phyloP scores from a whole-genome alignment of 2,329 filamentous ascomycete genomes.

The Metarhizium guizhouense region DNA sequence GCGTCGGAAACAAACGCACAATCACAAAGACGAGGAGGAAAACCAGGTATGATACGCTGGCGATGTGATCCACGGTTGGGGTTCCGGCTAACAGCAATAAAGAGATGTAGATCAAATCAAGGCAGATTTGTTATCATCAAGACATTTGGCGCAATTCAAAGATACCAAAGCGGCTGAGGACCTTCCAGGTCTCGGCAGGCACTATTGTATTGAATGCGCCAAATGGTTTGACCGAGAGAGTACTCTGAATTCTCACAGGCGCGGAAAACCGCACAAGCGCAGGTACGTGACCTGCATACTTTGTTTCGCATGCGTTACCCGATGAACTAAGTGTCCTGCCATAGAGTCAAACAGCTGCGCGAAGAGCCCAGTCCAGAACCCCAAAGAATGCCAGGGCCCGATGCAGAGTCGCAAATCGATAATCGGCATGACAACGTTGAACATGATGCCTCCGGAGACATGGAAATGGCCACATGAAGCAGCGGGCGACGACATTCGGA shows the following conservation, averaged over 20 bases:
- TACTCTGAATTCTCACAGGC: slow-evolving; percentile 66
- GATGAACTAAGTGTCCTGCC: background rate
- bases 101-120: slow-evolving; percentile 93
- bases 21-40: slow-evolving; percentile 67
- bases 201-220: slow-evolving; percentile 87
- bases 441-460: slow-evolving; percentile 14
- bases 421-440: slow-evolving; percentile 31
- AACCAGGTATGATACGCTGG: slow-evolving; percentile 43
- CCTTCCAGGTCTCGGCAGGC: slow-evolving; percentile 73
- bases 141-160: slow-evolving; percentile 73
- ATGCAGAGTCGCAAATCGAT: slow-evolving; percentile 61
- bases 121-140: slow-evolving; percentile 67
- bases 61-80: background rate
- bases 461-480: slow-evolving; percentile 22
- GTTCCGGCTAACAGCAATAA: background rate
- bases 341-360: slow-evolving; percentile 68
- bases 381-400: slow-evolving; percentile 78
- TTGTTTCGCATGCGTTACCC: background rate
- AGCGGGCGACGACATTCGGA: background rate
- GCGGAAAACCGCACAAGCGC: slow-evolving; percentile 90
- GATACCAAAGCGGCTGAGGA: slow-evolving; percentile 75
- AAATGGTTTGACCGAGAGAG: slow-evolving; percentile 90
- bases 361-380: slow-evolving; percentile 83
- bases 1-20: slow-evolving; percentile 56
- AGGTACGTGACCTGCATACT: slow-evolving; percentile 35